Conservation (phyloP, 2,329 filamentous ascomycete species). For the Colletotrichum lentis region DNA sequence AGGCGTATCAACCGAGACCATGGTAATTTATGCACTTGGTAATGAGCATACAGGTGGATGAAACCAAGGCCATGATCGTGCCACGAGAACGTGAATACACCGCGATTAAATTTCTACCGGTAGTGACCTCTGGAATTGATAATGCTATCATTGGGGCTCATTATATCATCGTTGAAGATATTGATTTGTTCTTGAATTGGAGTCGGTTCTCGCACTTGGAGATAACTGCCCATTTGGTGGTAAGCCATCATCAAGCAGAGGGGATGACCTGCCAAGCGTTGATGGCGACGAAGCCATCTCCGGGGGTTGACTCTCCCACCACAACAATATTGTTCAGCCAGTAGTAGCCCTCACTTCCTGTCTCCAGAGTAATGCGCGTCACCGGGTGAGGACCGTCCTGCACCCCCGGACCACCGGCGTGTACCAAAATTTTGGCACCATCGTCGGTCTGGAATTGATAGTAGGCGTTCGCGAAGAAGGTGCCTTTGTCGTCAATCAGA, state of each 20-base stretch:
- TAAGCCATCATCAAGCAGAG: background rate
- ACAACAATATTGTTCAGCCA: conserved; percentile 15
- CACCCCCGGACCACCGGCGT: background rate
- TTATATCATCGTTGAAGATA: too few species aligned
- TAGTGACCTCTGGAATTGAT: too few species aligned
- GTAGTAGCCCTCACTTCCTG: conserved; percentile 7
- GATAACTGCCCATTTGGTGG: too few species aligned
- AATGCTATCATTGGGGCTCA: too few species aligned
- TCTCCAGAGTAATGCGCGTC: conserved; percentile 11
- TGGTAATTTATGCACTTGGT: too few species aligned
- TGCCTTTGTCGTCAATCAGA: conserved; percentile 3
- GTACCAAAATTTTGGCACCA: conserved; percentile 13
- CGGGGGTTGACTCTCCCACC: background rate
- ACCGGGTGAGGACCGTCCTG: conserved; percentile 5
- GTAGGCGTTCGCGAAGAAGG: background rate
- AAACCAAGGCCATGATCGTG: too few species aligned
- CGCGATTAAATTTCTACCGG: too few species aligned
- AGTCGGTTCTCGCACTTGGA: too few species aligned
- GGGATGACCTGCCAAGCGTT: conserved; percentile 11
- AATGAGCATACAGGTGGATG: too few species aligned
- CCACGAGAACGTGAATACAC: too few species aligned
- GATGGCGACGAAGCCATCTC: background rate
- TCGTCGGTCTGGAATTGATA: conserved; percentile 21
- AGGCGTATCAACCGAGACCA: too few species aligned
- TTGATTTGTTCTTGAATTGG: background rate